Percentiles rank a stretch among this genome's conserved stretches.
phyloP scores from a whole-genome alignment of 768 basidiomycete genomes.

The Mycena rebaudengoi region DNA sequence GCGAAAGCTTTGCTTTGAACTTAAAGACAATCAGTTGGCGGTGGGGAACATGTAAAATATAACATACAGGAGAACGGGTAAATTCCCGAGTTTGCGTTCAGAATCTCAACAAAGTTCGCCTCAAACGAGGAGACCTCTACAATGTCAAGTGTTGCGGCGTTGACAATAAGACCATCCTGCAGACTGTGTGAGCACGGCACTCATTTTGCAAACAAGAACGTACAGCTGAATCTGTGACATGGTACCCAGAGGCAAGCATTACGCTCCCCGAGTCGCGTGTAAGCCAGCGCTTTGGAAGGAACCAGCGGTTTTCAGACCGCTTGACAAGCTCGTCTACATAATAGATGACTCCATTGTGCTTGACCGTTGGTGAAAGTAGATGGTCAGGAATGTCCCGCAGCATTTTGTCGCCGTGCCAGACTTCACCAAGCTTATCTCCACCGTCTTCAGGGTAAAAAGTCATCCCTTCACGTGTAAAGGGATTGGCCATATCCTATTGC shows the following conservation, averaged over 20 bases:
- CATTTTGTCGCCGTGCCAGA: slow-evolving; percentile 42
- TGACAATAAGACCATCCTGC: neutral
- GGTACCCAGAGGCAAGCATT: neutral
- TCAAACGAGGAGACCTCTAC: neutral
- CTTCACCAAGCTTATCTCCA: slow-evolving; percentile 25
- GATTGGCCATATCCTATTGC: slow-evolving; percentile 1
- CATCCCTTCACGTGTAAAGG: slow-evolving; percentile 10
- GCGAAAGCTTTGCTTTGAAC: neutral
- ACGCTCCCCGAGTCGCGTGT: neutral
- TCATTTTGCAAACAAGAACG: neutral
- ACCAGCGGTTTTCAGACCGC: slow-evolving; percentile 15
- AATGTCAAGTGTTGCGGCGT: neutral
- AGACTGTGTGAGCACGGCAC: neutral
- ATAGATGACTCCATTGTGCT: slow-evolving; percentile 24
- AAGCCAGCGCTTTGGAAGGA: slow-evolving; percentile 17
- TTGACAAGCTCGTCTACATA: slow-evolving; percentile 38
- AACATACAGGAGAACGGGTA: neutral
- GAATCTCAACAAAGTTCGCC: neutral
- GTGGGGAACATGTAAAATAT: too few relatives aligned
- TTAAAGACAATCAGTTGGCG: neutral
- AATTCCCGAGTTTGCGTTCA: neutral
- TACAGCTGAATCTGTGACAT: neutral
- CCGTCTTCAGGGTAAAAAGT: slow-evolving; percentile 34
- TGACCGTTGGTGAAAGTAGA: slow-evolving; percentile 35
- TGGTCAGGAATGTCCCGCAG: slow-evolving; percentile 34